These are phyloP conservation scores for Eutypa lata DNA, from an alignment of 2,329 filamentous ascomycete genomes.

Conservation along the genomic window DNA sequence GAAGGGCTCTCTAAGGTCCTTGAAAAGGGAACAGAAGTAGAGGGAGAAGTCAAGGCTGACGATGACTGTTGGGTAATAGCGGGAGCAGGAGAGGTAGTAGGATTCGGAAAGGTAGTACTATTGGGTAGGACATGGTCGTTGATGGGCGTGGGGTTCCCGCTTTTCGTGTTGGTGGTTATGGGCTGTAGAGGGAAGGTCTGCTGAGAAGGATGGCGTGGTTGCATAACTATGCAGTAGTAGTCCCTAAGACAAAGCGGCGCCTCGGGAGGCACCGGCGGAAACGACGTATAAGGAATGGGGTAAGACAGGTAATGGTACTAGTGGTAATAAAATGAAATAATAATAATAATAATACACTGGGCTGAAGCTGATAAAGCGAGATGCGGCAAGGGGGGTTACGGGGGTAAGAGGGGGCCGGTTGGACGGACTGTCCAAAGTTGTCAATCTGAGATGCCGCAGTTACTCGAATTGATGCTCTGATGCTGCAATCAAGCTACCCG, in stretches of 20 bases:
- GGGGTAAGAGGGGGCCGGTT: no score
- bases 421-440: no score
- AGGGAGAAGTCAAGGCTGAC: background rate
- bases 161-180: conserved; percentile 13
- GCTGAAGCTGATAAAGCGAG: no score
- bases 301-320: no score
- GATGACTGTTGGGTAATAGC: background rate
- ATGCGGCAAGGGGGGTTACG: no score
- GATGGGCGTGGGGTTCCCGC: conserved; percentile 17
- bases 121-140: background rate
- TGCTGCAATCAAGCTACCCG: no score
- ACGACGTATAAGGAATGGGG: background rate
- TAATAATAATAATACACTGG: no score
- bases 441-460: no score
- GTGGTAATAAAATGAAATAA: no score
- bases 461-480: no score
- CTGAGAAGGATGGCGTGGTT: conserved; percentile 9
- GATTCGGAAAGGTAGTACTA: background rate
- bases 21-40: background rate
- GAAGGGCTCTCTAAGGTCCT: conserved; percentile 8
- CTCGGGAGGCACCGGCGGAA: background rate
- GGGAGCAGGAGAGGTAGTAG: background rate
- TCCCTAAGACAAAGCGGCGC: background rate
- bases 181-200: conserved; percentile 25
- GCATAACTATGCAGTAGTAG: background rate